phyloP scores from a whole-genome alignment of 2,329 filamentous ascomycete species.

The Dendrostoma leiphaemia region DNA sequence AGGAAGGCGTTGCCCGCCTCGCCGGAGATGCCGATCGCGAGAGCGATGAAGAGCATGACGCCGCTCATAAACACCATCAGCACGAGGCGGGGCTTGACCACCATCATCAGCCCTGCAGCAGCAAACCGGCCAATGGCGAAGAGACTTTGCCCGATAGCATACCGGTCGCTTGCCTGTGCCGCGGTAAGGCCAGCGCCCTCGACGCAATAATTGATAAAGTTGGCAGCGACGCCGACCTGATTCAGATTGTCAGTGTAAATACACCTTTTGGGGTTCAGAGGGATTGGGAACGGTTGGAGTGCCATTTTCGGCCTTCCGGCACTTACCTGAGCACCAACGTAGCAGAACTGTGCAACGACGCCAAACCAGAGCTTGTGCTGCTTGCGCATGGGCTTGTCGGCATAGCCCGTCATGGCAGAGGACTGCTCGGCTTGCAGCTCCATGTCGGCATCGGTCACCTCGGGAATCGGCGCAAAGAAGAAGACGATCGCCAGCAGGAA shows the following conservation, averaged over 20 bases:
- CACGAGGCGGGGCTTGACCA: slow-evolving; percentile 61
- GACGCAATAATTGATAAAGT: slow-evolving; percentile 68
- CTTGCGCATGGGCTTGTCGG: slow-evolving; percentile 62
- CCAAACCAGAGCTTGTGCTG: slow-evolving; percentile 74
- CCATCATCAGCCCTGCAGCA: slow-evolving; percentile 65
- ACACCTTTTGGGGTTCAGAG: too few relatives aligned
- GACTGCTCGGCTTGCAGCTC: slow-evolving; percentile 52
- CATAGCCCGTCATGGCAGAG: slow-evolving; percentile 42
- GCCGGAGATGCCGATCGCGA: slow-evolving; percentile 41
- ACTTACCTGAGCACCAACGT: slow-evolving; percentile 73
- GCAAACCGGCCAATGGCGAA: slow-evolving; percentile 71
- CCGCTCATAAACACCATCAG: slow-evolving; percentile 63
- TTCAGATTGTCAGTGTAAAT: too few relatives aligned
- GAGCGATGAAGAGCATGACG: slow-evolving; percentile 60
- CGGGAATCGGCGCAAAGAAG: slow-evolving; percentile 64
- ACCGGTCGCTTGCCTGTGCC: slow-evolving; percentile 59
- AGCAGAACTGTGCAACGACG: slow-evolving; percentile 72
- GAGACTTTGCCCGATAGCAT: slow-evolving; percentile 69
- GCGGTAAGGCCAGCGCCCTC: slow-evolving; percentile 53
- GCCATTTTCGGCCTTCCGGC: too few relatives aligned
- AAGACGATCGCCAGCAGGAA: slow-evolving; percentile 62
- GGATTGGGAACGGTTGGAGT: too few relatives aligned
- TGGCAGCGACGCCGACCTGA: slow-evolving; percentile 58
- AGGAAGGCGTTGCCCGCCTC: slow-evolving; percentile 55
- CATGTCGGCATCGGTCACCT: slow-evolving; percentile 69